Evolutionary conservation across 1,284 basidiomycete species (phyloP), one percentile per base, ranked within the genome.

Genomic region (Fereydounia khargensis): DNA sequence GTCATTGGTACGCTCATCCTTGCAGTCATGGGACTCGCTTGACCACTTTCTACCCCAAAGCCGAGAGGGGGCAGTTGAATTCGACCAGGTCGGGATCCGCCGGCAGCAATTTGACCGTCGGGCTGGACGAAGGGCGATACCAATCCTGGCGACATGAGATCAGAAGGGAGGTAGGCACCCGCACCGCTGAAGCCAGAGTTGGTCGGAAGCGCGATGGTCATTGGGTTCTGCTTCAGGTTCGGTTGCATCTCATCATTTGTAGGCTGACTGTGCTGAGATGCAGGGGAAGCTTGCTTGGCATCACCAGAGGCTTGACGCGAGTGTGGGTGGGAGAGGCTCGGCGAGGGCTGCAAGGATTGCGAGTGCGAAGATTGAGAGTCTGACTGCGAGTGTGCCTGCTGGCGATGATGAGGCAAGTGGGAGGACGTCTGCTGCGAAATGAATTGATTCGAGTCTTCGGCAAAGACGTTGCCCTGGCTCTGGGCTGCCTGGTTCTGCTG

Each of bases 1-100:
- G 77, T 78, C 69, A 78, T 76, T 14, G 75, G 72, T 13, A 67
- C 53, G 10, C 49, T 55, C 49, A 57, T 57, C 13, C 47, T 39
- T 7, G 55, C 50, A 2, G 39, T 30, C 49, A 48, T 48, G 2
- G 68, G 48, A 18, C 56, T 44, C 58, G 52, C 50, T 24, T 43
- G 42, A 18, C 32, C 50, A n/a, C 21, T 14, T n/a, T 18, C 10
- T 14, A 27, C 36, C 17, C 39, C 39, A 40, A 66, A 51, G 23
- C 46, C 38, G 20, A 43, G 30, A 14, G 67, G 48, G 5, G 70
- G 70, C 21, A 73, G 39, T 21, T 59, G 50, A 28, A 73, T 73
- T 16, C 61, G 64, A 4, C 67, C 70, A 0, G 70, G 70, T 39
- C 51, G 65, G 14, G 39, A 18, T 3, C 4, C 9, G 20, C 22